Base-by-base conservation (phyloP, 768 basidiomycete species). In the Mycena capillaripes region DNA sequence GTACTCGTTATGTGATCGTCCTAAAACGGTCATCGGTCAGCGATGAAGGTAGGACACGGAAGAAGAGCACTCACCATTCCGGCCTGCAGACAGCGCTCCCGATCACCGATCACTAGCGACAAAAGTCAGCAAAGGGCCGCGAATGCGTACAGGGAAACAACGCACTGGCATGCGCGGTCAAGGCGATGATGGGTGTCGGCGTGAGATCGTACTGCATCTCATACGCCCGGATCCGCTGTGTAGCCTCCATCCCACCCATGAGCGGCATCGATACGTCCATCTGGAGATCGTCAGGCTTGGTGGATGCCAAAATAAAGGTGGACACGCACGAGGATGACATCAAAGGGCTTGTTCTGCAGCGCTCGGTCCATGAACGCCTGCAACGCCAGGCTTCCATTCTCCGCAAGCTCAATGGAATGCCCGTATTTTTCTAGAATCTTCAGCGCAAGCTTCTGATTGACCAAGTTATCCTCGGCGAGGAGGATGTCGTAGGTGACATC, bases 201-300 rank as follows among this genome's bases (percentile, higher is more conserved):
- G 89, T 79, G 34, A 96, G 84, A 10, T 90, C 87, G 73, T 90
- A 90, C 72, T 92, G 88, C 79, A 88, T 84, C 84, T 99, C 97
- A 78, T 92, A 95, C 42, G 90, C 88, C 61, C 97, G 91, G 72
- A 98, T 98, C 68, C 95, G 86, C 74, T 96, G 93, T 0, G 98
- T 99, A 1, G 97, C 96, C 82, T 99, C 97, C 92, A 97, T 96
- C 74, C 97, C 97, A 59, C 97, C 97, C 96, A 99, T 98, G 82
- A 97, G 93, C 8, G 97, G 96, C 96, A 97, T 97, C 14, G 97
- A 98, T 17, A 98, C 93, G 77, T 98, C 97, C 97, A 98, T 98
- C 95, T 97, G 71, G 25, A 19, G 61, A 60, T 16, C 53, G 3
- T 30, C 21, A 16, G 10, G n/a, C 40, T 55, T 21, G 34, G 52